Evolutionary conservation across 2,329 filamentous ascomycete genomes (phyloP), one percentile per base, ranked within the genome.

Genomic region (Phyllosticta capitalensis): DNA sequence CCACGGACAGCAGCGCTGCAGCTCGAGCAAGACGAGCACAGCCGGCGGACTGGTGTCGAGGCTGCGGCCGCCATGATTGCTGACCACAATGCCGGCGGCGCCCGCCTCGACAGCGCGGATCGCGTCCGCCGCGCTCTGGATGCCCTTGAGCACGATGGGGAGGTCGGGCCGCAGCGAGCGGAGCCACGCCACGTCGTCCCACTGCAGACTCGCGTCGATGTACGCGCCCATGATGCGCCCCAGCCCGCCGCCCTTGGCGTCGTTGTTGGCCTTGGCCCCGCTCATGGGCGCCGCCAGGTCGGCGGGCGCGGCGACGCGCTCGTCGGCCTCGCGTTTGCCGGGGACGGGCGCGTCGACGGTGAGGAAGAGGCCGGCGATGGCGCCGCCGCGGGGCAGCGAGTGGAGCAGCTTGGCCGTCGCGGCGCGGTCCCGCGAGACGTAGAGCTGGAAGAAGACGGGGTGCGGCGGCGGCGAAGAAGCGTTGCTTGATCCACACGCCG

Each of bases 381-480:
- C 38, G 1, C 12, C 38, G 1, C 12, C 79, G 1, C 76, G 67
- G 3, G 67, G 69, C 1, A 80, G 79, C 20, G 76, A 68, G 10
- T 66, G 68, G 1, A 86, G 68, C 0, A 84, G 69, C 1, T 68
- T 68, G 64, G 79, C 78, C 12, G 80, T 79, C 60, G 81, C 79
- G 9, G 67, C 59, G 0, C 81, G 74, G 62, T 83, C 74, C 64
- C 79, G 80, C 68, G 85, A 79, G 55, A 85, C 81, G 64, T 86
- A 87, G 5, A 87, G 74, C 67, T 86, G 83, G 66, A 84, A 84
- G 73, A 84, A 83, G 58, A 79, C 70, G 6, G 70, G 69, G 56
- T 69, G 69, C 10, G 54, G 28, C 9, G 62, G 62, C 14, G 59
- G 55, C 21, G 38, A 10, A 5, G 30, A 14, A 6, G 14, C 38